Conservation (phyloP, 257 asterid species). For the Cruciata laevipes region DNA sequence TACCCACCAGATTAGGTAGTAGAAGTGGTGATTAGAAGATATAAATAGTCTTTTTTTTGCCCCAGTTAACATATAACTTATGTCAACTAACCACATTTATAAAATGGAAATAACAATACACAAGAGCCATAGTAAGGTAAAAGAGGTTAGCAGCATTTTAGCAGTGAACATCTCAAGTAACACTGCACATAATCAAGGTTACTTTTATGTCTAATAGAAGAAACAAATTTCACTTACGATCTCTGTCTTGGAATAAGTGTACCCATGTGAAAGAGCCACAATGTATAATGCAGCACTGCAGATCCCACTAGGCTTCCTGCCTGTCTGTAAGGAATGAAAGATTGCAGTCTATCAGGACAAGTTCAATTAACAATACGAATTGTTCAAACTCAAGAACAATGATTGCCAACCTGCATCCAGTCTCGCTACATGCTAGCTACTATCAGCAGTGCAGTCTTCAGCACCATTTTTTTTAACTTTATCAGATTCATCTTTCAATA, state of each 20-base stretch:
- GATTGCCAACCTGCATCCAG: conserved; percentile 67
- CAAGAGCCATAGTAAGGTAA: neutral
- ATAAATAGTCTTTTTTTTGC: neutral
- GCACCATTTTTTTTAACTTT: conserved; percentile 5
- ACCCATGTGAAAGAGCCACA: conserved; percentile 73
- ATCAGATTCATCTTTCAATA: neutral
- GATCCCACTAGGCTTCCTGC: conserved; percentile 92
- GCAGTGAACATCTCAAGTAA: neutral
- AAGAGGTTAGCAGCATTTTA: neutral
- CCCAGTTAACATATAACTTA: neutral
- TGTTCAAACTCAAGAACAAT: neutral
- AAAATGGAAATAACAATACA: neutral
- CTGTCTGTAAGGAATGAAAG: conserved; percentile 53
- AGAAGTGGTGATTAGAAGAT: neutral
- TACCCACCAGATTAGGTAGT: too few relatives aligned
- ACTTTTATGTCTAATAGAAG: neutral
- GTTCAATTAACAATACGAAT: neutral
- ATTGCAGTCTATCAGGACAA: neutral
- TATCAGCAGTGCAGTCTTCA: conserved; percentile 31
- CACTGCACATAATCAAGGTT: neutral
- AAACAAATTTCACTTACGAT: conserved; percentile 44
- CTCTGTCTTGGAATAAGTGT: conserved; percentile 55
- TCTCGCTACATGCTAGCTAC: conserved; percentile 83
- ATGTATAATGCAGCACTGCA: conserved; percentile 92
- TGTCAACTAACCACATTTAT: neutral